Evolutionary conservation across 306 rosid species (phyloP).

Genomic region (Cajanus cajan): DNA sequence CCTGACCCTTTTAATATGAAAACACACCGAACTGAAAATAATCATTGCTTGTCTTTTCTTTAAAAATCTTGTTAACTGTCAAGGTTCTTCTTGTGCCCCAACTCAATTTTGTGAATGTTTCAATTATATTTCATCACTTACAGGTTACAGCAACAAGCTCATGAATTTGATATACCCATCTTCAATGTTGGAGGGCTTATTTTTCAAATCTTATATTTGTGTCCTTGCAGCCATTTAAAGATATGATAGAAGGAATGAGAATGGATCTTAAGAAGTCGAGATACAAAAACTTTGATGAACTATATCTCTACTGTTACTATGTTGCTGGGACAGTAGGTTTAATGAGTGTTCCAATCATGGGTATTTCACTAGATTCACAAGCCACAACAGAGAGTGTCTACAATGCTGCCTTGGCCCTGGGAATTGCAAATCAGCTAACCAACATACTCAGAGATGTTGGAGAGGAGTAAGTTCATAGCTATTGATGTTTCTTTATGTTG

Average conservation of each 20-base stretch:
- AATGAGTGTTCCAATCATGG: constrained; percentile 67
- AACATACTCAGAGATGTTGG: constrained; percentile 67
- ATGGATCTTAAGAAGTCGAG: constrained; percentile 53
- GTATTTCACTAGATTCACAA: constrained; percentile 47
- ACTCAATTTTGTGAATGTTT: constrained; percentile 3
- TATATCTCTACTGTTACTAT: constrained; percentile 62
- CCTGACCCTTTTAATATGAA: background rate
- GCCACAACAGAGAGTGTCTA: constrained; percentile 57
- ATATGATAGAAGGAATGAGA: constrained; percentile 66
- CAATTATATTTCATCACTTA: background rate
- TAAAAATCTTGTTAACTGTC: background rate
- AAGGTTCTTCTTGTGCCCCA: constrained; percentile 1
- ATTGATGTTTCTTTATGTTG: constrained; percentile 18
- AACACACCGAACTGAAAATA: background rate
- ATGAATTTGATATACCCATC: background rate
- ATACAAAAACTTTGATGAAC: constrained; percentile 54
- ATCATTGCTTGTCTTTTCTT: background rate
- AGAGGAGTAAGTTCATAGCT: constrained; percentile 51
- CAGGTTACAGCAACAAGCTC: background rate
- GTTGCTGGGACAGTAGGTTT: constrained; percentile 66
- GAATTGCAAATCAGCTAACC: constrained; percentile 63
- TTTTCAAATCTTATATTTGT: background rate
- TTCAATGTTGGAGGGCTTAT: background rate
- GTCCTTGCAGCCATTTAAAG: constrained; percentile 53
- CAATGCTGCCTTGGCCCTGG: constrained; percentile 59